These are phyloP conservation scores for Cyberlindnera mrakii DNA, from an alignment of 805 yeast species.

Conservation along the genomic window DNA sequence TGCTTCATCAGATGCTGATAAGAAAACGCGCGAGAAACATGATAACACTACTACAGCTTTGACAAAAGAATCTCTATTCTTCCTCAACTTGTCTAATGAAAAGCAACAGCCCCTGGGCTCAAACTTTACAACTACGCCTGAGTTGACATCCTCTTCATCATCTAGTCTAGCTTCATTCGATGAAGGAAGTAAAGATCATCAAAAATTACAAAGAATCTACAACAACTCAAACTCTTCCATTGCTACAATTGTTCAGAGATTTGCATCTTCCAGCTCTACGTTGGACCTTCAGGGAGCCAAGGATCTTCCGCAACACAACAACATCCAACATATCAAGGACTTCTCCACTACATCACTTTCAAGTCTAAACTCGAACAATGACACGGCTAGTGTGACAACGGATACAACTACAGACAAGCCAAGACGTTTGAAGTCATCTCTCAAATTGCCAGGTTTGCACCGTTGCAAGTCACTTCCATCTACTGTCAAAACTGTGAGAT, in stretches of 20 bases:
- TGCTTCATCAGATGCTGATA: background rate
- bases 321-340: conserved; percentile 2
- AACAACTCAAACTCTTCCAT: conserved; percentile 19
- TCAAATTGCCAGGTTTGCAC: conserved; percentile 38
- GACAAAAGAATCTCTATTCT: conserved; percentile 10
- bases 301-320: background rate
- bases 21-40: too few species aligned
- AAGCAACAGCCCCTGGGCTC: background rate
- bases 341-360: conserved; percentile 10
- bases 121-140: conserved; percentile 16
- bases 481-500: conserved; percentile 49
- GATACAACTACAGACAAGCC: conserved; percentile 10
- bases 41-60: background rate
- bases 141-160: conserved; percentile 14
- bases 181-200: conserved; percentile 15
- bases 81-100: conserved; percentile 5
- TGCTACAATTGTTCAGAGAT: conserved; percentile 20
- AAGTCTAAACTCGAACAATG: conserved; percentile 8
- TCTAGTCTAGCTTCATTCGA: conserved; percentile 16
- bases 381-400: conserved; percentile 5
- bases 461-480: conserved; percentile 45
- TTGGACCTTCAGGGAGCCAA: conserved; percentile 7
- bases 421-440: conserved; percentile 30
- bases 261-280: conserved; percentile 20
- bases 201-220: conserved; percentile 8